Evolutionary conservation across 2,329 filamentous ascomycete species (phyloP), one percentile per base, ranked within the genome.

Genomic region (Colletotrichum sp.): DNA sequence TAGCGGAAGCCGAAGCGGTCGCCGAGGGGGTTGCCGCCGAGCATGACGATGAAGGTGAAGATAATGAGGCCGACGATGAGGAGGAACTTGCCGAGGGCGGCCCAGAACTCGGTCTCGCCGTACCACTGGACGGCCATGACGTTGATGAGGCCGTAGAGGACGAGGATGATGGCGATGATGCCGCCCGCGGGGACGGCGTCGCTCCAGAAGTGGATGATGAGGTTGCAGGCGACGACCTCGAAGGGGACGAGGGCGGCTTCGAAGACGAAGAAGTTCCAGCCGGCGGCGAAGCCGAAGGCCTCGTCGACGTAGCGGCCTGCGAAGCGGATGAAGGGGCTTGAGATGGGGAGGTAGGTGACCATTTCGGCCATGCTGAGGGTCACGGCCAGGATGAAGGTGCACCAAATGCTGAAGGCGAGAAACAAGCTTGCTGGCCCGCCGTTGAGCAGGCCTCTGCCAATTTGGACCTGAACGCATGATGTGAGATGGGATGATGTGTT

Each of bases 11-110:
- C 94, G 77, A 94, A 94, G 0, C 90, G 87, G 78, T 96, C 93
- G 48, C 90, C 87, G 1, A 92, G 82, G 0, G 95, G 95, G 79
- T 96, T 97, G 4, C 94, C 95, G 9, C 95, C 95, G 1, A 97
- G 86, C 93, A 97, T 96, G 78, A 92, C 91, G 78, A 98, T 89
- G 80, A 98, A 95, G 3, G 95, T 96, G 85, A 95, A 96, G 77
- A 92, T 80, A 78, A 96, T 90, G 67, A 96, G 88, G 2, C 91
- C 93, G 44, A 95, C 84, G 75, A 94, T 94, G 67, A 96, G 88
- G 3, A 96, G 79, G 4, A 95, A 90, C 82, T 96, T 95, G 71
- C 93, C 93, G 3, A 94, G 82, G 4, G 94, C 92, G 25, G 93
- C 91, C 89, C 90, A 91, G 80, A 98, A 97, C 82, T 97, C 95